Evolutionary conservation across 352 stramenopile genomes (phyloP), one percentile per base, ranked within the genome.

Genomic region (Pythium rhizo-oryzae): DNA sequence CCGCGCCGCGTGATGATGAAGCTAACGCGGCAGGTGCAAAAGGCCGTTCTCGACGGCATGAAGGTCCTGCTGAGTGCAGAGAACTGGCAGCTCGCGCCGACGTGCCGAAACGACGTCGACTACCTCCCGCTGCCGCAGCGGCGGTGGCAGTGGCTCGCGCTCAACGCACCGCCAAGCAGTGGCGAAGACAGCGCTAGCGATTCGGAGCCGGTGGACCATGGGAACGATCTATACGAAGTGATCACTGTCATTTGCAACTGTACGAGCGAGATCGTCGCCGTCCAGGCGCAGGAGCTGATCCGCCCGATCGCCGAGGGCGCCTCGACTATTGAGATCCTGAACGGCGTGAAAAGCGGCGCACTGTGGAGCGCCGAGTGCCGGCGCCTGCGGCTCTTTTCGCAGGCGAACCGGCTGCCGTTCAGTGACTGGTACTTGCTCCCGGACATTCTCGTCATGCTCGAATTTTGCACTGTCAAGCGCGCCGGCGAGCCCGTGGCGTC

Each of bases 211-310:
- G 49, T 59, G 4, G 41, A 56, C 24, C 58, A 37, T 8, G 44
- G 65, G 0, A 54, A 69, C 8, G 76, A 83, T 39, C 21, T 89
- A 52, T 89, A 78, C 55, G 82, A 91, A 51, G 64, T 77, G 8
- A 85, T 89, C 60, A 81, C 78, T 25, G 56, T 77, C 53, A 81
- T 91, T 18, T 85, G 74, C 58, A 80, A 70, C 18, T 53, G 55
- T 6, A 57, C 66, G 19, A 68, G 82, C 1, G 82, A 87, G 50
- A 82, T 91, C 25, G 81, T 91, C 24, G 82, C 79, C 0, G 53
- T 91, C 6, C 71, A 72, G 19, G 80, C 82, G 24, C 71, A 81
- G 15, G 79, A 89, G 30, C 51, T 91, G 30, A 78, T 91, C 30
- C 80, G 80, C 0, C 77, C 82, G 1, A 49, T 89, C 23, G 72